phyloP scores from a whole-genome alignment of 805 yeast genomes.

The Metschnikowia lochheadii region DNA sequence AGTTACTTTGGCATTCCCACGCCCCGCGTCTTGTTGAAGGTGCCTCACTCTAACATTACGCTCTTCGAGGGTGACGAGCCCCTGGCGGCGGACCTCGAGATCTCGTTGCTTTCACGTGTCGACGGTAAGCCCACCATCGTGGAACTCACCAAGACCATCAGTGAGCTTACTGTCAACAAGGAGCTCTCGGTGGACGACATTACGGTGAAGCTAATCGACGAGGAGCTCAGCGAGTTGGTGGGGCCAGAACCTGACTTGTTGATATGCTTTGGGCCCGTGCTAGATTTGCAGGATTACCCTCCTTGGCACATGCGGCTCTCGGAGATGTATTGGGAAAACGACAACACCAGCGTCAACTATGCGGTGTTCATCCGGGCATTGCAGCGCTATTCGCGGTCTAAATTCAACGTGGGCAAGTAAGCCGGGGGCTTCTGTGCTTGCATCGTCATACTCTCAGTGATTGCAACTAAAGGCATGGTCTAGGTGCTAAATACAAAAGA shows the following conservation, averaged over 20 bases:
- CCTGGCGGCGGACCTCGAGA: constrained; percentile 44
- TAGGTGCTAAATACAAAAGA: too few relatives aligned
- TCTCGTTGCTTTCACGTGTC: constrained; percentile 62
- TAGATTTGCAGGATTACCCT: constrained; percentile 91
- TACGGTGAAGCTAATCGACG: constrained; percentile 70
- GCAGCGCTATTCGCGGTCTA: constrained; percentile 71
- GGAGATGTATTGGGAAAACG: constrained; percentile 89
- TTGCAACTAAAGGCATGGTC: too few relatives aligned
- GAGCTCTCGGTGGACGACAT: constrained; percentile 65
- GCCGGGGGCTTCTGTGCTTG: background rate
- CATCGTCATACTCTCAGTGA: background rate
- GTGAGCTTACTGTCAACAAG: constrained; percentile 61
- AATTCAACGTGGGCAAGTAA: constrained; percentile 83
- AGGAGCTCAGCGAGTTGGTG: constrained; percentile 66
- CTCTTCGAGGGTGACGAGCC: constrained; percentile 31
- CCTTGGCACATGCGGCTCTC: constrained; percentile 96
- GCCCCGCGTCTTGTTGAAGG: constrained; percentile 58
- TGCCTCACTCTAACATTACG: constrained; percentile 62
- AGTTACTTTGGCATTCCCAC: constrained; percentile 70
- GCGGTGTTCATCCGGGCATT: constrained; percentile 79
- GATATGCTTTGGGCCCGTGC: constrained; percentile 75
- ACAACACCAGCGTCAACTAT: constrained; percentile 74
- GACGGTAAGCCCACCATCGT: constrained; percentile 92
- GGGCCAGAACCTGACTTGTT: constrained; percentile 93
- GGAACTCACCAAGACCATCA: constrained; percentile 80